Evolutionary conservation across 1,139 yeast genomes (phyloP), one percentile per base, ranked within the genome.

Genomic region (Geotrichum klebahnii): DNA sequence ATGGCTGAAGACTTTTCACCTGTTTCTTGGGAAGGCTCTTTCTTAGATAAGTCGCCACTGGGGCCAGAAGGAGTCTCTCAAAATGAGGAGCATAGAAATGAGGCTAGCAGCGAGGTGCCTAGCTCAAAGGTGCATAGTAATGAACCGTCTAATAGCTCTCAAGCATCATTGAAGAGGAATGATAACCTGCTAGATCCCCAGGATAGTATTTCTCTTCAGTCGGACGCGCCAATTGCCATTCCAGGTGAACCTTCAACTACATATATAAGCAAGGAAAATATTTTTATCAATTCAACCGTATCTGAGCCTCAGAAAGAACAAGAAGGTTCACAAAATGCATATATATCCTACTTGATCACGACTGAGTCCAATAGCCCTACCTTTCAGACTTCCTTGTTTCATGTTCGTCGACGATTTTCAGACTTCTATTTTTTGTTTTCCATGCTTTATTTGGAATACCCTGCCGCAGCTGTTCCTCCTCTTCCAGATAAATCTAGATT

Each of bases 401-500:
- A 73, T 28, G 86, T 84, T 1, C 78, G 95, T 53, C 75, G 96
- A 57, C 75, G 96, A 50, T 87, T 84, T 66, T 84, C 88, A 9
- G 96, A 87, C 67, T 88, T 92, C 67, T 77, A 84, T 51, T 81
- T 83, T 57, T 74, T 92, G 38, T 86, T 83, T 65, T 84, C 83
- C 54, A 81, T 88, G 53, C 72, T 92, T 49, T 65, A 74, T 44
- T 82, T 79, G 59, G 97, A 89, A 64, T 86, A 75, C 62, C 96
- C 97, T 0, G 86, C 94, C 2, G 76, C 86, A 52, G 80, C 92
- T 35, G 80, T 92, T 0, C 98, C 98, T 1, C 97, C 98, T 9
- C 73, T 92, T 51, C 97, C 98, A 0, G 95, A 94, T 55, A 90
- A 89, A 67, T 88, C 85, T 72, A 80, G 95, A 55, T 73, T 90